Conservation (phyloP, 768 basidiomycete species). For the Boletus pseudo-olivaceus region DNA sequence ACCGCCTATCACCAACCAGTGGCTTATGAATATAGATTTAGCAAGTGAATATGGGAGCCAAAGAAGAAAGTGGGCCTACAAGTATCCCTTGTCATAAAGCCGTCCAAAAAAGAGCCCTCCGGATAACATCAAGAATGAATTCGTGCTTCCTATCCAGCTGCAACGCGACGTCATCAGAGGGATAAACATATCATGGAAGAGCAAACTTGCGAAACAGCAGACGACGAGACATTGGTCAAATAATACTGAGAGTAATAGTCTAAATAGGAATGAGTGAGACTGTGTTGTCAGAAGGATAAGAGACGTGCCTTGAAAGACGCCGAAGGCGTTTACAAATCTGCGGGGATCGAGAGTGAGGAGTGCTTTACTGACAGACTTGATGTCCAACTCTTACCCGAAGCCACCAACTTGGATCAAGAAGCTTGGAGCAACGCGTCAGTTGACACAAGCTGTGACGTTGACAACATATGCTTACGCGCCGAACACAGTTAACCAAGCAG, state of each 20-base stretch:
- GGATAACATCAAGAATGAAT: slow-evolving; percentile 42
- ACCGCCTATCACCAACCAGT: slow-evolving; percentile 43
- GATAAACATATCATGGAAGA: background rate
- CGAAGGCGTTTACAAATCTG: slow-evolving; percentile 37
- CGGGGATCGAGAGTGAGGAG: background rate
- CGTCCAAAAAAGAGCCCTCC: slow-evolving; percentile 46
- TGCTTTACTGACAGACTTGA: background rate
- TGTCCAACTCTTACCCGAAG: slow-evolving; percentile 28
- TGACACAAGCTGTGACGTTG: background rate
- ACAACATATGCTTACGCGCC: slow-evolving; percentile 20
- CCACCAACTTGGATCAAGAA: slow-evolving; percentile 37
- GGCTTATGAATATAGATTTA: slow-evolving; percentile 24
- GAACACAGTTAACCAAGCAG: slow-evolving; percentile 23
- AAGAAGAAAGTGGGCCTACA: slow-evolving; percentile 28
- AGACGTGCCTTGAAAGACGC: slow-evolving; percentile 38
- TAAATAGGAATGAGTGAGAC: slow-evolving; percentile 13
- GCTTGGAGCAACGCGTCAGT: slow-evolving; percentile 16
- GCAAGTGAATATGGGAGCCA: background rate
- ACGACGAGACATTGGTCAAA: slow-evolving; percentile 34
- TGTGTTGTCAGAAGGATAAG: background rate
- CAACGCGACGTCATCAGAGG: background rate
- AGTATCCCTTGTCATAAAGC: slow-evolving; percentile 51
- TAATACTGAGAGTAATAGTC: slow-evolving; percentile 39
- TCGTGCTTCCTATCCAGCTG: slow-evolving; percentile 49
- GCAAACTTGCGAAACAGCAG: slow-evolving; percentile 34